Evolutionary conservation across 345 rosid genomes (phyloP).

Genomic region (Salix viminalis): DNA sequence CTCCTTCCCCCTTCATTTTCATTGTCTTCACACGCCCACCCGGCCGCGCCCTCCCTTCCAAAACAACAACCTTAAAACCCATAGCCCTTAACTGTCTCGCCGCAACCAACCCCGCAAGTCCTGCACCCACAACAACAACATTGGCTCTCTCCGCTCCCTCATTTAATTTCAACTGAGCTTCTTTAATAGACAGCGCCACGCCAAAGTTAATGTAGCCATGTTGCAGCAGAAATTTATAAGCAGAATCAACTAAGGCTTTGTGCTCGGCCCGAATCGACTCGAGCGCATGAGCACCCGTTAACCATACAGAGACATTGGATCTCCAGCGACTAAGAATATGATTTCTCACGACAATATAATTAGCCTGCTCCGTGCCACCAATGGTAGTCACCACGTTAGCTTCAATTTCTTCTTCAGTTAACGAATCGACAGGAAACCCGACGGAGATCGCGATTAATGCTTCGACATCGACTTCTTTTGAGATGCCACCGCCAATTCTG

Average conservation of each 20-base stretch:
- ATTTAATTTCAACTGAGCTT: conserved; percentile 51
- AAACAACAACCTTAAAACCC: conserved; percentile 86
- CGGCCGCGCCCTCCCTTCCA: conserved; percentile 81
- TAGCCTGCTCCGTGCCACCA: conserved; percentile 72
- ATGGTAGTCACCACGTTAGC: conserved; percentile 67
- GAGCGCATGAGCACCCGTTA: conserved; percentile 68
- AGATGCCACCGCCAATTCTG: conserved; percentile 37
- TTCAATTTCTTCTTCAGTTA: conserved; percentile 94
- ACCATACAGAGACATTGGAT: conserved; percentile 72
- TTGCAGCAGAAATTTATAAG: conserved; percentile 67
- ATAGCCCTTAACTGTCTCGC: conserved; percentile 74
- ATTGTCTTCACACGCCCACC: conserved; percentile 88
- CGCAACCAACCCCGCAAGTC: conserved; percentile 82
- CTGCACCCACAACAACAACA: conserved; percentile 84
- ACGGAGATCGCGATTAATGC: conserved; percentile 79
- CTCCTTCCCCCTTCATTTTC: conserved; percentile 72
- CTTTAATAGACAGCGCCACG: conserved; percentile 59
- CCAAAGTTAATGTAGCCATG: conserved; percentile 93
- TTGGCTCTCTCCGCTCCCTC: conserved; percentile 56
- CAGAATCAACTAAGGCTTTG: conserved; percentile 55
- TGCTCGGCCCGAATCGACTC: conserved; percentile 76
- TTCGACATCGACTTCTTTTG: conserved; percentile 74
- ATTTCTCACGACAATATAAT: conserved; percentile 77
- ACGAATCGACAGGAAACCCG: conserved; percentile 85
- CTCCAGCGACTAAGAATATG: conserved; percentile 84